These are phyloP conservation scores for Bretziella fagacearum DNA, from an alignment of 2,329 filamentous ascomycete genomes.

Conservation along the genomic window DNA sequence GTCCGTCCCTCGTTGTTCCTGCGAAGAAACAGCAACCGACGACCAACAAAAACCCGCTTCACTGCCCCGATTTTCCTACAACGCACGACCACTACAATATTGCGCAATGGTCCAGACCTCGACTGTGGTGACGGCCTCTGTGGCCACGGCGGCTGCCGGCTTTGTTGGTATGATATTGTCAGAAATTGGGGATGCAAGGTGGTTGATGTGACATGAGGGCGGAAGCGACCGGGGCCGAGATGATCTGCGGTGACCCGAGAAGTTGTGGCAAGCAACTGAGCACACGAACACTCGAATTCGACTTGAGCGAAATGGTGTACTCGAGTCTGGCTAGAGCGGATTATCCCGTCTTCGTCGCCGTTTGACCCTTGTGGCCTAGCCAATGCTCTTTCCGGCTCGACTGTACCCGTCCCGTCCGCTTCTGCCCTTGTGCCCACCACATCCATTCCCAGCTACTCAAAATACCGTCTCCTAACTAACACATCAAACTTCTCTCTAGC, in stretches of 20 bases:
- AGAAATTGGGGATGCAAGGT: too few species aligned
- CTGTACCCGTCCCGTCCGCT: conserved; percentile 8
- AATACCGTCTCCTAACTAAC: not conserved
- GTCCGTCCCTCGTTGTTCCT: not conserved
- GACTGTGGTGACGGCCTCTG: conserved; percentile 42
- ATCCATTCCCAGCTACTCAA: not conserved
- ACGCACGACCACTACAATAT: too few species aligned
- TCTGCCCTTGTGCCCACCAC: not conserved
- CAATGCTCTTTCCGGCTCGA: not conserved
- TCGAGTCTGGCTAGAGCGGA: too few species aligned
- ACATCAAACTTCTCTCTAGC: conserved; percentile 24
- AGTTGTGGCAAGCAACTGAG: too few species aligned
- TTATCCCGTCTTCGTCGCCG: too few species aligned
- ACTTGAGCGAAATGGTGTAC: too few species aligned
- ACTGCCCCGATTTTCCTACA: too few species aligned
- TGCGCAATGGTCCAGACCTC: conserved; percentile 32
- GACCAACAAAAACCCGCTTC: not conserved
- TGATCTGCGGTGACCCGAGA: not conserved
- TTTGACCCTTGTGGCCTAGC: too few species aligned
- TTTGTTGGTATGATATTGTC: conserved; percentile 33
- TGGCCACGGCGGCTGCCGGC: conserved; percentile 43
- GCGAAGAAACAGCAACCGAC: not conserved
- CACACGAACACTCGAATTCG: too few species aligned
- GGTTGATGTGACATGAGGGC: too few species aligned
- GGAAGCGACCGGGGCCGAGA: not conserved